Percentiles rank a stretch among this genome's conserved stretches.
Conservation (phyloP, 2,329 filamentous ascomycete species). For the Blastomyces gilchristii region DNA sequence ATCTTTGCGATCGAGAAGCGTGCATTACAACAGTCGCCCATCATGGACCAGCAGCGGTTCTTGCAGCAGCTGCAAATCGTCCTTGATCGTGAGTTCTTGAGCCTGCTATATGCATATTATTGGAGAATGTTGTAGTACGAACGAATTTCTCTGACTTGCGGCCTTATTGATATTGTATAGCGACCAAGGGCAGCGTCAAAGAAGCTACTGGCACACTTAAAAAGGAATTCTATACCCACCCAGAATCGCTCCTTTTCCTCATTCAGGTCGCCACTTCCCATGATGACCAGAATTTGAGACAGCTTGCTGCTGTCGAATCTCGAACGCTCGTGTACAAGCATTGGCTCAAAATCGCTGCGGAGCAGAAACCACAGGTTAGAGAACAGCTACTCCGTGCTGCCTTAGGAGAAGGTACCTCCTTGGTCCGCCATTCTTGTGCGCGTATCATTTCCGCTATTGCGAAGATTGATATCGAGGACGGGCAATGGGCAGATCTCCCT, state of each 20-base stretch:
- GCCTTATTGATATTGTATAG: constrained; percentile 37
- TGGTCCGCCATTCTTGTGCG: constrained; percentile 75
- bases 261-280: constrained; percentile 82
- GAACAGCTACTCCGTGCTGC: constrained; percentile 75
- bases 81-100: constrained; percentile 61
- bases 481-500: constrained; percentile 74
- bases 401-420: constrained; percentile 63
- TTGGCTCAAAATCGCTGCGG: constrained; percentile 63
- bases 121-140: constrained; percentile 5
- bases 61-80: constrained; percentile 78
- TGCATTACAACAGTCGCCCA: constrained; percentile 15
- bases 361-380: constrained; percentile 70
- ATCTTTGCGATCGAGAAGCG: not conserved
- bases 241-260: constrained; percentile 72
- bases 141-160: constrained; percentile 5
- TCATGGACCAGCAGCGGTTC: constrained; percentile 74
- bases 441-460: constrained; percentile 83
- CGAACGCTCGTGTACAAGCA: constrained; percentile 73
- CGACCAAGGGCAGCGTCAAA: constrained; percentile 83
- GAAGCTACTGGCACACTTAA: constrained; percentile 80
- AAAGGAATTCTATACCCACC: constrained; percentile 83
- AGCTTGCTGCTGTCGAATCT: constrained; percentile 85
- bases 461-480: constrained; percentile 73
- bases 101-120: constrained; percentile 4
- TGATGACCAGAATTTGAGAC: constrained; percentile 59